phyloP scores from a whole-genome alignment of 1,284 basidiomycete genomes.

The Prillingera fragicola region DNA sequence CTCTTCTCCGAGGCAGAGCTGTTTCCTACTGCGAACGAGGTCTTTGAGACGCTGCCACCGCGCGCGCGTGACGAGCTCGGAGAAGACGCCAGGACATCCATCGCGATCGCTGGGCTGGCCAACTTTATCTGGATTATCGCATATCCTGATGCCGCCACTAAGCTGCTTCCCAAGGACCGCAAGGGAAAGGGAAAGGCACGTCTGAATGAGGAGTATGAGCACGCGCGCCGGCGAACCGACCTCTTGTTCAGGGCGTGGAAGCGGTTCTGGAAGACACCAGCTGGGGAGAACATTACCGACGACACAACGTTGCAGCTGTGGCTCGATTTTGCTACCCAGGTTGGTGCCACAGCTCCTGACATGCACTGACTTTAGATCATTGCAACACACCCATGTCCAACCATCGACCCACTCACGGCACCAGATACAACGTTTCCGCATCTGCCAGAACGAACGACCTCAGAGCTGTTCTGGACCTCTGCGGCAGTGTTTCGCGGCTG shows the following conservation, averaged over 20 bases:
- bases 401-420: slow-evolving; percentile 9
- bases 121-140: not conserved
- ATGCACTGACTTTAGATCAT: slow-evolving; percentile 18
- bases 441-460: slow-evolving; percentile 2
- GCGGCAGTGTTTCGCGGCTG: slow-evolving; percentile 26
- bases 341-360: slow-evolving; percentile 10
- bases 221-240: slow-evolving; percentile 19
- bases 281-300: slow-evolving; percentile 18
- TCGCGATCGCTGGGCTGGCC: too few species aligned
- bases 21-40: too few species aligned
- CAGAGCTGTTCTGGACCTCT: slow-evolving; percentile 22
- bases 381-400: slow-evolving; percentile 8
- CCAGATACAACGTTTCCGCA: slow-evolving; percentile 6
- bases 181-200: not conserved
- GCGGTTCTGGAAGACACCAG: slow-evolving; percentile 28
- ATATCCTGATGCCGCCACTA: not conserved
- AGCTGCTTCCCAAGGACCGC: not conserved
- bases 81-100: too few species aligned
- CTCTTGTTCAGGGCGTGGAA: slow-evolving; percentile 29
- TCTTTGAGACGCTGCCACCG: too few species aligned
- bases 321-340: slow-evolving; percentile 34
- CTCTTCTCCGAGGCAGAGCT: too few species aligned
- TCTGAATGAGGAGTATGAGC: too few species aligned
- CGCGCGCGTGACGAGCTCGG: too few species aligned
- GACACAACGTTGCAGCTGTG: slow-evolving; percentile 25